Percentiles rank a stretch among this genome's conserved stretches.
These are phyloP conservation scores for Gynochthodes officinalis DNA, from an alignment of 257 asterid genomes.

Conservation along the genomic window DNA sequence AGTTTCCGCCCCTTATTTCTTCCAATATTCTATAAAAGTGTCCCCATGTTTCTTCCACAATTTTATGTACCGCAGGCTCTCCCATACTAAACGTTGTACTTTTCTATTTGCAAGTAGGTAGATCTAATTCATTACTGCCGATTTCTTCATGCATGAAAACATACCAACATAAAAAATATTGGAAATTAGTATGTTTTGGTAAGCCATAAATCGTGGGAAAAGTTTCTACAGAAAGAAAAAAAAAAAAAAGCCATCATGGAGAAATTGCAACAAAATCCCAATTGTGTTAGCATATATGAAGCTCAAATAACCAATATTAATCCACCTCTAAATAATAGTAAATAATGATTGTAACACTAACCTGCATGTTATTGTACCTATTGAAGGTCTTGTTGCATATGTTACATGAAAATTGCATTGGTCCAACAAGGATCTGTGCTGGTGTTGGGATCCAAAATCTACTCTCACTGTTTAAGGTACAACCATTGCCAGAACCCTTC, in stretches of 20 bases:
- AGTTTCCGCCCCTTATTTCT: not conserved
- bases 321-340: no score
- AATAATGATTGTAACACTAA: conserved; percentile 29
- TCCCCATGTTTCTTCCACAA: not conserved
- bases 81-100: not conserved
- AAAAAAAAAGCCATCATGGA: not conserved
- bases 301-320: not conserved
- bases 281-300: not conserved
- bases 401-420: conserved; percentile 85
- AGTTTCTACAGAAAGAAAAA: not conserved
- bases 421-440: conserved; percentile 90
- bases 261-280: not conserved
- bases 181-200: no score
- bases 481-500: conserved; percentile 8
- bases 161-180: not conserved
- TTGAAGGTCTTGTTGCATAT: conserved; percentile 87
- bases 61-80: not conserved
- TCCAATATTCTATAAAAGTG: not conserved
- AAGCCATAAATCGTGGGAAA: no score
- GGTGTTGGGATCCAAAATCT: conserved; percentile 94
- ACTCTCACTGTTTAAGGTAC: conserved; percentile 34
- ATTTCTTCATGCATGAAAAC: not conserved
- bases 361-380: conserved; percentile 99
- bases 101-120: not conserved
- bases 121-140: not conserved